Evolutionary conservation across 768 basidiomycete species (phyloP), one percentile per base, ranked within the genome.

Genomic region (Solioccasus polychromus): DNA sequence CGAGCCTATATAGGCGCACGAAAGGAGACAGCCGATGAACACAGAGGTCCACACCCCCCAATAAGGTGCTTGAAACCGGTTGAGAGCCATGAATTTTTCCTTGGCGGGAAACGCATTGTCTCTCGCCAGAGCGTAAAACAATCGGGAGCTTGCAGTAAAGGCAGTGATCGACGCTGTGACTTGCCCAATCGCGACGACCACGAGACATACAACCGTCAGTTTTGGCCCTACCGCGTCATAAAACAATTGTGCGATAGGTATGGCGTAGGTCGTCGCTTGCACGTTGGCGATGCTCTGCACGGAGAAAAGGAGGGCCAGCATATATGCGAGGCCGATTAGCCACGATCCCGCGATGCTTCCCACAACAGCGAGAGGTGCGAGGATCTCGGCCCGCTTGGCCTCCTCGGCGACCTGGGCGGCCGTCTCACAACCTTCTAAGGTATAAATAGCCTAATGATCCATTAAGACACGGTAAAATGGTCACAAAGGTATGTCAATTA

Each of bases 341-440:
- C 78, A 80, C 11, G 77, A 79, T 25, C 79, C 77, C 11, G 71
- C 68, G 50, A 81, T 76, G 59, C 73, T 74, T 32, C 71, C 75
- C n/a, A 78, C 75, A 23, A 81, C 72, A 6, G 76, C 79, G 25
- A 79, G 63, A 8, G 79, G 79, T 1, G 79, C 77, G n/a, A 81
- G 74, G 39, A 77, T 48, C 44, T 78, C 76, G 0, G 79, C 79
- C 17, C 74, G 73, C 38, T 71, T 66, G 25, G 78, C 78, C 57
- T 82, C 79, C 59, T 82, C 79, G 5, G 79, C 79, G 7, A 81
- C 73, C 55, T 81, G 79, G n/a, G 80, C 79, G 31, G 79, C 78
- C 5, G 79, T 81, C 55, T 80, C 79, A 56, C 78, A 80, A 19
- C 79, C 79, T 61, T 79, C 79, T 22, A 80, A 69, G 2, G 79